These are phyloP conservation scores for Artomyces pyxidatus DNA, from an alignment of 768 basidiomycete species.

Conservation along the genomic window DNA sequence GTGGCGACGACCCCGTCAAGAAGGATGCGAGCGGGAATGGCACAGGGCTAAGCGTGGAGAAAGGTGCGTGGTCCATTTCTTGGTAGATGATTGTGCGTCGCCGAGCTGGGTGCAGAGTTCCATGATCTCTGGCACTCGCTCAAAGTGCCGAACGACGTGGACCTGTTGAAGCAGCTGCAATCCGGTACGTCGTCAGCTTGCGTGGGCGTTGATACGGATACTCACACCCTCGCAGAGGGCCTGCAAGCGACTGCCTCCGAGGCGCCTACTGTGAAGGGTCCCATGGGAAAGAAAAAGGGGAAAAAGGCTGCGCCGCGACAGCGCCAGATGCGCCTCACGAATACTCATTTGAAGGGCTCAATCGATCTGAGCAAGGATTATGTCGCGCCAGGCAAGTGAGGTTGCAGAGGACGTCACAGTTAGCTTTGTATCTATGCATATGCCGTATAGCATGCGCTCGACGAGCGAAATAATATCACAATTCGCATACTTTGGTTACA, in stretches of 20 bases:
- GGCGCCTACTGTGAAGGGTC: constrained; percentile 43
- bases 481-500: neutral
- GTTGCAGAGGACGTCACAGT: neutral
- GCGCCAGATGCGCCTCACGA: constrained; percentile 78
- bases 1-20: constrained; percentile 7
- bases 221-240: constrained; percentile 50
- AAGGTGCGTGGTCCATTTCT: constrained; percentile 59
- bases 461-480: neutral
- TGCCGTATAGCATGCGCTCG: neutral
- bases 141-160: constrained; percentile 80
- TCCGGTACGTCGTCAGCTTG: constrained; percentile 49
- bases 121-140: constrained; percentile 80
- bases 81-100: no score
- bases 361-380: constrained; percentile 82
- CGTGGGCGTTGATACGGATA: neutral
- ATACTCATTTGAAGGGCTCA: constrained; percentile 78
- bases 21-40: constrained; percentile 39
- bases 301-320: constrained; percentile 67
- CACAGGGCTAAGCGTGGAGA: constrained; percentile 67
- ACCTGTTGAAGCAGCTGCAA: constrained; percentile 68
- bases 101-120: constrained; percentile 84
- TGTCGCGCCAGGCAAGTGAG: constrained; percentile 25
- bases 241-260: constrained; percentile 72
- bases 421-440: neutral
- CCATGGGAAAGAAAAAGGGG: constrained; percentile 64